phyloP scores from a whole-genome alignment of 2,329 filamentous ascomycete species.

The Paecilomyces sp. region DNA sequence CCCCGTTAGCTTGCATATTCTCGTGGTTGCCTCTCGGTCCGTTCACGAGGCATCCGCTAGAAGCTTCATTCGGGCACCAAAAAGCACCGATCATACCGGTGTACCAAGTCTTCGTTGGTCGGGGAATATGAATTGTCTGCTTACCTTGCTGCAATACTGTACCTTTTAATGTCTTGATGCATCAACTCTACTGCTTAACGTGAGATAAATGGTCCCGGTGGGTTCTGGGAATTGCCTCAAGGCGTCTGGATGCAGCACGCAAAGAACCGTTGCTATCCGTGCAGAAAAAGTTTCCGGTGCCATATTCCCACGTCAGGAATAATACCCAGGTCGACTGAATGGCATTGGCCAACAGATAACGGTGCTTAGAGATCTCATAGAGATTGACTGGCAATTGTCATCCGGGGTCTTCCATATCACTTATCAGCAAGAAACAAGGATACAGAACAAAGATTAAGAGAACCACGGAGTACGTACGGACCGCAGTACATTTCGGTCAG shows the following conservation, averaged over 20 bases:
- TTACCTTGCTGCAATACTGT: neutral
- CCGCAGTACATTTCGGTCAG: too few species aligned
- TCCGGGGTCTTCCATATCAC: too few species aligned
- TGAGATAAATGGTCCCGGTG: neutral
- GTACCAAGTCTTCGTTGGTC: neutral
- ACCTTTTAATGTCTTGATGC: neutral
- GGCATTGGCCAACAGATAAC: neutral
- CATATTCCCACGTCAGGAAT: neutral
- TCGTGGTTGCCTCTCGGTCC: conserved; percentile 1
- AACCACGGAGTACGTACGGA: too few species aligned
- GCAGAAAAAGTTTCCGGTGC: neutral
- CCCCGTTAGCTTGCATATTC: neutral
- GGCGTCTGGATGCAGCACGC: neutral
- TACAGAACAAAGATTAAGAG: too few species aligned
- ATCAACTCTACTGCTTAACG: neutral
- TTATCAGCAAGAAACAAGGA: too few species aligned
- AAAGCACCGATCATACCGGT: neutral
- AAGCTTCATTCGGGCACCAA: neutral
- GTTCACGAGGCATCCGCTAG: neutral
- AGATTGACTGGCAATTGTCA: neutral
- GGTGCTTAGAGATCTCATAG: neutral
- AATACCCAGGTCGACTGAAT: neutral
- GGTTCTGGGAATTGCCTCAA: neutral
- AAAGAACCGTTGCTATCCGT: neutral
- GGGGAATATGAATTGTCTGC: neutral